These are phyloP conservation scores for Candida sphagnicola DNA, from an alignment of 805 yeast genomes.

Conservation along the genomic window DNA sequence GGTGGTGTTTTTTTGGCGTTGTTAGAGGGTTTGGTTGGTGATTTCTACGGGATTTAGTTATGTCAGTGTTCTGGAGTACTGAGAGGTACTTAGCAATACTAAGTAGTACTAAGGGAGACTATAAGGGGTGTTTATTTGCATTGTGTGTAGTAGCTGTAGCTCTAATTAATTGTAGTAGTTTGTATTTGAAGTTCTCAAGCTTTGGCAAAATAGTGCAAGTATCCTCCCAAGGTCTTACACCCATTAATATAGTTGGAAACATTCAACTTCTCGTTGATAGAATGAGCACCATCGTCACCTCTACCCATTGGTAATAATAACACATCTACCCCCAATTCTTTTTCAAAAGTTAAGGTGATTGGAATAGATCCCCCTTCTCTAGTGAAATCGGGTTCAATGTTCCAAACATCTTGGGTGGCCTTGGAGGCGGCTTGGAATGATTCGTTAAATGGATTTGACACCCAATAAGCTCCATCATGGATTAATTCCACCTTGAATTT, in stretches of 20 bases:
- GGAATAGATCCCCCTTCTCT: constrained; percentile 99
- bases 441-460: constrained; percentile 88
- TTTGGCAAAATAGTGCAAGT: constrained; percentile 74
- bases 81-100: too few relatives aligned
- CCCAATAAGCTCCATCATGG: constrained; percentile 97
- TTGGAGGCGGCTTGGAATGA: constrained; percentile 89
- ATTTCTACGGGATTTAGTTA: too few relatives aligned
- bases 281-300: constrained; percentile 99
- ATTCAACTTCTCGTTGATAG: constrained; percentile 92
- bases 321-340: constrained; percentile 79
- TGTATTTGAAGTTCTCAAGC: too few relatives aligned
- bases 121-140: too few relatives aligned
- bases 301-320: constrained; percentile 94
- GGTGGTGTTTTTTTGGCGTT: too few relatives aligned
- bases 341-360: constrained; percentile 89
- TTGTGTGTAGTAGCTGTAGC: too few relatives aligned
- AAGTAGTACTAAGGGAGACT: too few relatives aligned
- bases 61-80: too few relatives aligned
- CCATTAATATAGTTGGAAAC: constrained; percentile 89
- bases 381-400: constrained; percentile 91
- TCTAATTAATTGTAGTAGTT: too few relatives aligned
- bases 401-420: constrained; percentile 94
- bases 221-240: constrained; percentile 88
- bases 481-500: constrained; percentile 65
- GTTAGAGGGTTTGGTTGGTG: too few relatives aligned